Evolutionary conservation across 1,284 basidiomycete species (phyloP).

Genomic region (Rhodotorula sp.): DNA sequence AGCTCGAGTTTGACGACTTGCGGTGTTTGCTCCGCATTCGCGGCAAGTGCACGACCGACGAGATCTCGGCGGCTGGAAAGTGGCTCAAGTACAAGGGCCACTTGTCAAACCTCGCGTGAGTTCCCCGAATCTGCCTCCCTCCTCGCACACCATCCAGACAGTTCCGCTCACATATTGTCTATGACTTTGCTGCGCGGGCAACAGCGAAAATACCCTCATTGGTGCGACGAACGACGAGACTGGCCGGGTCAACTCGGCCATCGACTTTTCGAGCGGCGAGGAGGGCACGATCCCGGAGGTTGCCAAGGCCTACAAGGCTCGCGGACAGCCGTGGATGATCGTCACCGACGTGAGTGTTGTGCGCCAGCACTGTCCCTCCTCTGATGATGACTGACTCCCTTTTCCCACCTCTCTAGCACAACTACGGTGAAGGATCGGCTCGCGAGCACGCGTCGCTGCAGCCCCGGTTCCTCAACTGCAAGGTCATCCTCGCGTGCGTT

Average conservation of each 20-base stretch:
- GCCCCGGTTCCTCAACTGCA: slow-evolving; percentile 83
- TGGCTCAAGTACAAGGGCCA: slow-evolving; percentile 94
- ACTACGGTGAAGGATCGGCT: slow-evolving; percentile 95
- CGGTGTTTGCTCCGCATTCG: slow-evolving; percentile 81
- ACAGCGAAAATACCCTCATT: slow-evolving; percentile 53
- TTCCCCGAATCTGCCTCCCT: not conserved
- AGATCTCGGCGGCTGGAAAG: slow-evolving; percentile 91
- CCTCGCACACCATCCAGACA: not conserved
- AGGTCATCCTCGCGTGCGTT: slow-evolving; percentile 53
- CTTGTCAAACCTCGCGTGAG: slow-evolving; percentile 44
- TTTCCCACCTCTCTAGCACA: slow-evolving; percentile 41
- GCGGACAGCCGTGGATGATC: slow-evolving; percentile 85
- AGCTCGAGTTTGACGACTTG: slow-evolving; percentile 69
- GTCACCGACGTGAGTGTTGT: slow-evolving; percentile 66
- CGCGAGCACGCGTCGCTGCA: slow-evolving; percentile 97
- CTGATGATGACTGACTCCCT: not conserved
- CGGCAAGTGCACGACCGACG: slow-evolving; percentile 98
- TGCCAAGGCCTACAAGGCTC: slow-evolving; percentile 80
- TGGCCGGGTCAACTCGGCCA: slow-evolving; percentile 77
- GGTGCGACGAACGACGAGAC: slow-evolving; percentile 89
- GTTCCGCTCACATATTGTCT: not conserved
- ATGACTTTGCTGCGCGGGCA: too few species aligned
- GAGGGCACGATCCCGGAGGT: slow-evolving; percentile 82
- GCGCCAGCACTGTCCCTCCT: too few species aligned
- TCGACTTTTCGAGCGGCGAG: slow-evolving; percentile 61